Base-by-base conservation (phyloP, 768 basidiomycete genomes). In the Lentinula aciculospora region DNA sequence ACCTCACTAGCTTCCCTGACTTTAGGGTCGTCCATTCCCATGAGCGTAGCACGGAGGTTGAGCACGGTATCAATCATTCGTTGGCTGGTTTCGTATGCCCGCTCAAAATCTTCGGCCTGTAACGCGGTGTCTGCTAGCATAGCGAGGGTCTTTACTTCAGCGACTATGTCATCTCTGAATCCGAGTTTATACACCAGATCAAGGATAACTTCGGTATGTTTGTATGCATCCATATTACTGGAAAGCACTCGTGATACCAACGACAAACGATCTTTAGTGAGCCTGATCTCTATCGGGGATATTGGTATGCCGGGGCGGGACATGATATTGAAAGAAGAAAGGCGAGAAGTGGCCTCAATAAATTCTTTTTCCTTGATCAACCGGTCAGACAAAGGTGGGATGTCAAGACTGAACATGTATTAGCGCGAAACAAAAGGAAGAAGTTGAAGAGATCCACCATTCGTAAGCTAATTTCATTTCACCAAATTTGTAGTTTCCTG, bases 391-490 rank as follows among this genome's bases (percentile, higher is more conserved):
- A 76, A 70, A 5, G 74, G 75, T 1, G 90, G 85, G 12, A 98
- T 89, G 50, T 85, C 76, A 55, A 98, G 77, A 65, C 96, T 98
- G 65, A 0, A 56, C 53, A 27, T 55, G 57, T 37, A 17, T 25
- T 59, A 25, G 66, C 25, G 53, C 9, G 57, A 28, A 49, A 64
- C 58, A 56, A 32, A 31, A 34, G 9, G 10, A 12, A 32, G 34
- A 28, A 37, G 32, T 21, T 51, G 53, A 46, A 29, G 31, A 8
- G 49, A 19, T 65, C 60, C 69, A 97, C 96, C 97, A 98, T 58
- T 96, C 92, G 70, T 95, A 95, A 1, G 97, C 97, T 49, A 93
- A 76, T 69, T 94, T 96, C 95, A 99, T 98, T 53, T 96, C 93
- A 3, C 96, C 95, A 36, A 82, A 79, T 63, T 92, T 91, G 67